A percentile compares a stretch with the other conserved stretches of the same genome.
phyloP scores from a whole-genome alignment of 2,329 filamentous ascomycete genomes.

The Teratosphaeria zuluensis region DNA sequence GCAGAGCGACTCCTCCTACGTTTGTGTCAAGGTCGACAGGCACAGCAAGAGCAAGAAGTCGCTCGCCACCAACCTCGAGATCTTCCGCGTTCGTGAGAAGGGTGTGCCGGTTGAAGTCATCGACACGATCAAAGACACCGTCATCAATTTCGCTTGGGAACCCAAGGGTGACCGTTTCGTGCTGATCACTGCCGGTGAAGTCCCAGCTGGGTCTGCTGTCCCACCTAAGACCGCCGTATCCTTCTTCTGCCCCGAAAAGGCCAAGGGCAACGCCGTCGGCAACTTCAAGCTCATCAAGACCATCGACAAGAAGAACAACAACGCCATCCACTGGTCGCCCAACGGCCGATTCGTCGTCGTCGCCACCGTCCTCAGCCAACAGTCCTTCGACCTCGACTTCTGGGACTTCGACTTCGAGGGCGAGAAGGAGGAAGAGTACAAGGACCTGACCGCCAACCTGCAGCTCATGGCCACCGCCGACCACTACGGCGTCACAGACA shows the following conservation, averaged over 20 bases:
- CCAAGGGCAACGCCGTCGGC: slow-evolving; percentile 68
- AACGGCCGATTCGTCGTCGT: slow-evolving; percentile 91
- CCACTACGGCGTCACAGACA: slow-evolving; percentile 94
- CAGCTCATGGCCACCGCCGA: slow-evolving; percentile 89
- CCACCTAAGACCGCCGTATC: slow-evolving; percentile 87
- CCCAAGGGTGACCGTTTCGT: slow-evolving; percentile 96
- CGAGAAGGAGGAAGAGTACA: slow-evolving; percentile 82
- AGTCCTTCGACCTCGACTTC: slow-evolving; percentile 94
- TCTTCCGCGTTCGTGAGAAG: slow-evolving; percentile 96
- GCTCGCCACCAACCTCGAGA: slow-evolving; percentile 90
- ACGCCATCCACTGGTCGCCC: slow-evolving; percentile 98
- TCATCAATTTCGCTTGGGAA: slow-evolving; percentile 99
- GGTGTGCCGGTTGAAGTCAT: slow-evolving; percentile 97
- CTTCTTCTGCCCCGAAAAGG: slow-evolving; percentile 95
- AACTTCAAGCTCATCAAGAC: slow-evolving; percentile 97
- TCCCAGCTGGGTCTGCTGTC: slow-evolving; percentile 65
- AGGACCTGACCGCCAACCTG: slow-evolving; percentile 88
- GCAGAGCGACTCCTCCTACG: slow-evolving; percentile 88
- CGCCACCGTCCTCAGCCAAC: slow-evolving; percentile 82
- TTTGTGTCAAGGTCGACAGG: slow-evolving; percentile 96
- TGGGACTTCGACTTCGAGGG: slow-evolving; percentile 97
- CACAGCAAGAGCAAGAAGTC: slow-evolving; percentile 99
- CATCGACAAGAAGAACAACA: slow-evolving; percentile 98
- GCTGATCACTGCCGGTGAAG: slow-evolving; percentile 88
- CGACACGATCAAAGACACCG: slow-evolving; percentile 93